phyloP scores from a whole-genome alignment of 2,329 filamentous ascomycete species.

The Zymoseptoria crescenta region DNA sequence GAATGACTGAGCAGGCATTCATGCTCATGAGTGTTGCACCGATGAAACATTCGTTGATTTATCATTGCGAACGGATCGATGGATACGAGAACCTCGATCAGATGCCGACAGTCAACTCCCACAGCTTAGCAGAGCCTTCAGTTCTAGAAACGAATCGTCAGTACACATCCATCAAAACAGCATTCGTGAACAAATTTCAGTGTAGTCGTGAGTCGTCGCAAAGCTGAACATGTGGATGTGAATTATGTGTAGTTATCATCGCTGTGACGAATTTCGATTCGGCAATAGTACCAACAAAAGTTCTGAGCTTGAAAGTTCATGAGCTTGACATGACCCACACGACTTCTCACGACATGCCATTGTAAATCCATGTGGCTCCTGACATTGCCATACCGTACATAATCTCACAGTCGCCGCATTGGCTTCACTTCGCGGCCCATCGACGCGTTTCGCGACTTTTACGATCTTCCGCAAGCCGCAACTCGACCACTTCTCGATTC shows the following conservation, averaged over 20 bases:
- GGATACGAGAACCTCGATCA: background rate
- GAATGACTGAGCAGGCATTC: background rate
- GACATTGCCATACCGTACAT: background rate
- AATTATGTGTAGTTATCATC: background rate
- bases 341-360: background rate
- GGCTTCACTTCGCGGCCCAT: constrained; percentile 7
- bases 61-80: background rate
- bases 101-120: too few species aligned
- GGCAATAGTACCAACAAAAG: background rate
- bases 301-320: background rate
- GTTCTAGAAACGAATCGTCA: background rate
- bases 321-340: background rate
- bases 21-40: background rate
- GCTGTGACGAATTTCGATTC: background rate
- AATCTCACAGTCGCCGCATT: constrained; percentile 8
- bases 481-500: constrained; percentile 12
- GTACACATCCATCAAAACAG: background rate
- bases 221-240: background rate
- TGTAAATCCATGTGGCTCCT: background rate
- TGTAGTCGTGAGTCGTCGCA: background rate
- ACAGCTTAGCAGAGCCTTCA: background rate
- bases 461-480: background rate
- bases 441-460: constrained; percentile 13
- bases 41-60: background rate
- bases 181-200: background rate